Evolutionary conservation across 1,139 yeast species (phyloP).

Genomic region (Hyphopichia buzzinii): DNA sequence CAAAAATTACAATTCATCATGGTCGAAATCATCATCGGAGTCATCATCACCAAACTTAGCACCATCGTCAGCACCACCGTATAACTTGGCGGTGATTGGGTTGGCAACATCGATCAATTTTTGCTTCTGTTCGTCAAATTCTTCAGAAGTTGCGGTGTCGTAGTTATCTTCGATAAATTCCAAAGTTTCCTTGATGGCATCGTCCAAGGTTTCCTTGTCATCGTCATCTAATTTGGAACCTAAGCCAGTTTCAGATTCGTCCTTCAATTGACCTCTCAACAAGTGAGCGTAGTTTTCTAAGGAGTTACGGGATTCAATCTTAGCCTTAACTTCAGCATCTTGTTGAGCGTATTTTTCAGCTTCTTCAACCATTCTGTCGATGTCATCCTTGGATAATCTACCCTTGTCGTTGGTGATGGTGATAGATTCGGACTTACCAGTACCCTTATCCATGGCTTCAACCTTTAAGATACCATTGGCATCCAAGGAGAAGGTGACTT

Average conservation of each 20-base stretch:
- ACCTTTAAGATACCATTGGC: conserved; percentile 51
- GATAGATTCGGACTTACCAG: conserved; percentile 81
- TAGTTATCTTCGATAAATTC: conserved; percentile 90
- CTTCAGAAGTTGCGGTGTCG: conserved; percentile 86
- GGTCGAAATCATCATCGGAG: conserved; percentile 64
- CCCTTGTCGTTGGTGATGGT: conserved; percentile 97
- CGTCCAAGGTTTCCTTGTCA: conserved; percentile 86
- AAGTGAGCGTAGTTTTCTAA: conserved; percentile 48
- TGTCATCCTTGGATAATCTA: conserved; percentile 88
- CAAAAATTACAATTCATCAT: conserved; percentile 48
- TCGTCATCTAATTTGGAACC: conserved; percentile 83
- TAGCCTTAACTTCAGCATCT: conserved; percentile 76
- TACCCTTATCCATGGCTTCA: conserved; percentile 46
- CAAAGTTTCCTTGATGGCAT: conserved; percentile 82
- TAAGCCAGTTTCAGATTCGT: conserved; percentile 58
- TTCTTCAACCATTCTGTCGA: conserved; percentile 92
- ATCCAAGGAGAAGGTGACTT: conserved; percentile 46
- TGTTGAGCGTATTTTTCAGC: conserved; percentile 89
- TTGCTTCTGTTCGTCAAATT: conserved; percentile 90
- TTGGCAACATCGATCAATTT: conserved; percentile 79
- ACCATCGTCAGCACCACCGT: conserved; percentile 59
- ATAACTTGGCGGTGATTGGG: conserved; percentile 91
- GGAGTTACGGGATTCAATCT: conserved; percentile 64
- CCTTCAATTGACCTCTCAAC: conserved; percentile 57
- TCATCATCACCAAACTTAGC: conserved; percentile 55